These are phyloP conservation scores for Naganishia vaughanmartiniae DNA, from an alignment of 768 basidiomycete genomes.

Conservation along the genomic window DNA sequence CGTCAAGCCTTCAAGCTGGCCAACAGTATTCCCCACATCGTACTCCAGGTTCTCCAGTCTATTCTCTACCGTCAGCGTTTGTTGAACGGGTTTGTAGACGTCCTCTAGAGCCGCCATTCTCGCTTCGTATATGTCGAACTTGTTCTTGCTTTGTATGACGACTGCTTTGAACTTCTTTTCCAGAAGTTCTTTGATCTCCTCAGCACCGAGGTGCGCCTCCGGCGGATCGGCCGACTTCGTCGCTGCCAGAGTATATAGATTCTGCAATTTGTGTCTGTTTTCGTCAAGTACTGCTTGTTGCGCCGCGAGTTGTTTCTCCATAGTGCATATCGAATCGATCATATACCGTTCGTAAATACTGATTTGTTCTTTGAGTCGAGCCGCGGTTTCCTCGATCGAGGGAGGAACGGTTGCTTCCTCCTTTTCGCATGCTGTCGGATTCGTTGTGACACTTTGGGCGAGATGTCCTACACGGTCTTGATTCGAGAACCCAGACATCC, in stretches of 20 bases:
- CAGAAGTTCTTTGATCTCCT: neutral
- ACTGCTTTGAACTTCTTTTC: conserved; percentile 5
- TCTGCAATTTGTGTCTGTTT: too few species aligned
- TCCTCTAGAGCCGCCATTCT: conserved; percentile 8
- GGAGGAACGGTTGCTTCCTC: neutral
- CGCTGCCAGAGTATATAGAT: neutral
- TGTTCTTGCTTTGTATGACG: neutral
- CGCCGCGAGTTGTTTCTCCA: too few species aligned
- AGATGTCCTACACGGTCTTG: neutral
- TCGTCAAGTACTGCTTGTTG: too few species aligned
- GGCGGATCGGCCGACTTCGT: neutral
- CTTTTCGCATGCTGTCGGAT: neutral
- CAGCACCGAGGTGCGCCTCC: neutral
- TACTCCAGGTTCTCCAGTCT: conserved; percentile 11
- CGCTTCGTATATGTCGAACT: neutral
- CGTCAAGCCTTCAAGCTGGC: neutral
- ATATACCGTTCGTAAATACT: too few species aligned
- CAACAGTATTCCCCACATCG: neutral
- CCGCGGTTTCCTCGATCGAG: too few species aligned
- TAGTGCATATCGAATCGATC: too few species aligned
- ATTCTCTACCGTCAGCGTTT: conserved; percentile 1
- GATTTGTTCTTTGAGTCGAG: too few species aligned
- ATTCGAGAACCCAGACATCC: neutral
- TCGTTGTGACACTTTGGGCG: neutral
- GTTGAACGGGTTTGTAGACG: neutral